Evolutionary conservation across 495 filamentous ascomycete species (phyloP), one percentile per base, ranked within the genome.

Genomic region (Barbatosphaeria neglecta): DNA sequence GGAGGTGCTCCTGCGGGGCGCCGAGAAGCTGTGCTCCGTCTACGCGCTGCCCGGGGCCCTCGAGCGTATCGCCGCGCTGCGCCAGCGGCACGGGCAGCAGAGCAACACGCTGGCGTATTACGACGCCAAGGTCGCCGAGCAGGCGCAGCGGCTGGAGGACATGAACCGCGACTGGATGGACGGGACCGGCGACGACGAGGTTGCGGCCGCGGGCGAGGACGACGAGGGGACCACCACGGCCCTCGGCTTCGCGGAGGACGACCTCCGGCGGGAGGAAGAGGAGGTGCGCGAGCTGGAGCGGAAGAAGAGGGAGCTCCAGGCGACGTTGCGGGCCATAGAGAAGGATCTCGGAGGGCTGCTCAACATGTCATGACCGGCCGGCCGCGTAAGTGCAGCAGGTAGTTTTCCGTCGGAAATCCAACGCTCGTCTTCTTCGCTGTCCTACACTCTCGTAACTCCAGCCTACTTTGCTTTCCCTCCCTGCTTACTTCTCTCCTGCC

Each of bases 11-110:
- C 72, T 98, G 16, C 74, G 77, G 44, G 90, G 92, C 1, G 92
- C 90, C 3, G 89, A 97, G 68, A 94, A 89, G 66, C 72, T 98
- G 22, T 88, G 86, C 56, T 74, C 72, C 40, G 88, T 95, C 27
- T 98, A 96, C 76, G 87, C 76, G 50, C 74, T 96, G 37, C 74
- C 83, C 2, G 90, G 88, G 22, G 88, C 87, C n/a, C 59, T 75
- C 5, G 86, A 94, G 57, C 76, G 81, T 50, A 92, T 97, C 47
- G 65, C 78, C 2, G 72, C 67, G 16, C 73, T 90, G 42, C 78
- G 90, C 28, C 70, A 77, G 27, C 83, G 86, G 45, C 81, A 90
- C 56, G 67, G 78, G 28, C 71, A 84, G 54, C 75, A 90, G 31
- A 69, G 73, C n/a, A 76, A 77, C 27, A 95, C 88, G 24, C 68